phyloP scores from a whole-genome alignment of 805 yeast genomes.

The Ogataea nakhonphanomensis region DNA sequence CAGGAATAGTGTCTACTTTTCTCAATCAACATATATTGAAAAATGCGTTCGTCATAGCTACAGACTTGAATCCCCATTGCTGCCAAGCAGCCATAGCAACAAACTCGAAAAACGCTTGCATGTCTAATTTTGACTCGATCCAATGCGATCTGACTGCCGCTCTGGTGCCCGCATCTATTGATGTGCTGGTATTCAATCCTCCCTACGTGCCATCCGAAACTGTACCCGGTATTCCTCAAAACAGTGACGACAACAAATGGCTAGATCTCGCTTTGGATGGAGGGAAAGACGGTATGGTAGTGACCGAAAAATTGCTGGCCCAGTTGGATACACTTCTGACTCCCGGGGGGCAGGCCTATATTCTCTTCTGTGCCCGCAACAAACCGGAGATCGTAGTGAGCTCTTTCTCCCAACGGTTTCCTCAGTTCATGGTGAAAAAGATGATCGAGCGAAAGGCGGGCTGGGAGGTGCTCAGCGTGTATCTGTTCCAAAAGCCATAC shows the following conservation, averaged over 20 bases:
- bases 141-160: slow-evolving; percentile 58
- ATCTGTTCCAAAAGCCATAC: slow-evolving; percentile 46
- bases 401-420: slow-evolving; percentile 36
- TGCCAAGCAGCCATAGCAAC: slow-evolving; percentile 52
- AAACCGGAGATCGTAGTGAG: slow-evolving; percentile 61
- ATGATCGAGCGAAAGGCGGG: slow-evolving; percentile 80
- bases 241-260: slow-evolving; percentile 51
- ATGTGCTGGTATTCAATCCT: slow-evolving; percentile 84
- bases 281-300: slow-evolving; percentile 86
- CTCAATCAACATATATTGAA: slow-evolving; percentile 57
- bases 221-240: slow-evolving; percentile 59
- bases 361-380: slow-evolving; percentile 89
- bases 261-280: slow-evolving; percentile 88
- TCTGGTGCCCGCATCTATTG: slow-evolving; percentile 48
- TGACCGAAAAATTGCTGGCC: slow-evolving; percentile 64
- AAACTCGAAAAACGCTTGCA: slow-evolving; percentile 20
- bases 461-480: slow-evolving; percentile 87
- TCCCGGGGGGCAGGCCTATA: slow-evolving; percentile 71
- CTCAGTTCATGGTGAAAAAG: slow-evolving; percentile 49
- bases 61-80: slow-evolving; percentile 82
- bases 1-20: slow-evolving; percentile 86
- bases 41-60: slow-evolving; percentile 53
- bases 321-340: slow-evolving; percentile 51
- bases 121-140: slow-evolving; percentile 40
- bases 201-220: slow-evolving; percentile 91